Evolutionary conservation across 208 protist species (phyloP), one percentile per base, ranked within the genome.

Genomic region (Leishmania mexicana): DNA sequence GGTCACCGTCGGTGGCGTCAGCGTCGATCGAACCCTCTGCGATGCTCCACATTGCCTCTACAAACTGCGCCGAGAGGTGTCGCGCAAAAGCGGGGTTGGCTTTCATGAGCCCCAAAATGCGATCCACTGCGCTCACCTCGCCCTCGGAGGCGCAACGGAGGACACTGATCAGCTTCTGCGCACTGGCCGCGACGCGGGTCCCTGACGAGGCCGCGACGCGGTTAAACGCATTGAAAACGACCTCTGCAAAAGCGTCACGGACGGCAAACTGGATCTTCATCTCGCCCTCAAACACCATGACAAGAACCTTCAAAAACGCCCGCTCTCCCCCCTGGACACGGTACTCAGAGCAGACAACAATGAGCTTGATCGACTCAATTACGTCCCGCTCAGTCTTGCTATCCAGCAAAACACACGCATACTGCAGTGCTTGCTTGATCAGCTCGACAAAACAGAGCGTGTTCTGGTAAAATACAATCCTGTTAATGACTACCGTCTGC

Each of bases 261-360:
- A 98, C 95, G 31, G 95, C 92, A n/a, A 90, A 88, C 85, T 97
- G 93, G 76, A 98, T 96, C 79, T 97, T 96, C 45, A 95, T 77
- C 83, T 98, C 95, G 21, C 91, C 92, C 80, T 96, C 89, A 80
- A 96, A 98, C 47, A 95, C 90, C 91, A 98, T 94, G 17, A 96
- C 92, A 19, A 98, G 85, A 45, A 98, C 92, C 75, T 91, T 90
- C 17, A 95, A 81, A 80, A 96, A 92, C 6, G 93, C 93, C 58
- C 80, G 83, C 31, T 93, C 91, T 19, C 82, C 78, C 19, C 86
- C 92, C 17, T 98, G 90, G 38, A 98, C 78, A 31, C 90, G 90
- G 84, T 92, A 96, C 62, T 95, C 91, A 54, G 89, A 93, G 82
- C 92, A 95, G 38, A 91, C 87, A 35, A 98, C 92, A 76, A 98